phyloP scores from a whole-genome alignment of 2,329 filamentous ascomycete species.

The Bipolaris zeicola region DNA sequence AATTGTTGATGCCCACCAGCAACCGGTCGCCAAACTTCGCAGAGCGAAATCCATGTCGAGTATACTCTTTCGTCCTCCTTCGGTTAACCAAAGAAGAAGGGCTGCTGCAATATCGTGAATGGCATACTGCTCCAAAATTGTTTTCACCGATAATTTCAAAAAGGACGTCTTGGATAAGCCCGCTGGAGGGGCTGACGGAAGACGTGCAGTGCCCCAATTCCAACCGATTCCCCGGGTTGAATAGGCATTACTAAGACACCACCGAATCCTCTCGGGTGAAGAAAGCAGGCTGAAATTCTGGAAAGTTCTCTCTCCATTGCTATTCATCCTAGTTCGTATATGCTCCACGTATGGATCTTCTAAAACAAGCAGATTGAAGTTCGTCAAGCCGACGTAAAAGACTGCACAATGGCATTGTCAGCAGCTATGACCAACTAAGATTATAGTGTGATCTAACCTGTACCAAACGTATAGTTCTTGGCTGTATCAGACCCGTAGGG shows the following conservation, averaged over 20 bases:
- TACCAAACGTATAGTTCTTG: not conserved
- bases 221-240: not conserved
- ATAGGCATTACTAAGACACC: not conserved
- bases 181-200: not conserved
- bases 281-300: not conserved
- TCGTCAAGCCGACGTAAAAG: not conserved
- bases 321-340: not conserved
- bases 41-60: not conserved
- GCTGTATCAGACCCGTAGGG: not conserved
- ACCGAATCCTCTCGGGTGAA: not conserved
- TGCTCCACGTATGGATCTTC: not conserved
- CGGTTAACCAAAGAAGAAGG: not conserved
- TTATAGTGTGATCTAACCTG: not conserved
- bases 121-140: not conserved
- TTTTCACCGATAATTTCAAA: not conserved
- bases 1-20: conserved; percentile 2
- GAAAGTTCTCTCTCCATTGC: not conserved
- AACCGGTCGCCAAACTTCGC: not conserved
- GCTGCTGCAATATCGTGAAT: not conserved
- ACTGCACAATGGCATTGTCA: not conserved
- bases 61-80: not conserved
- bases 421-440: not conserved
- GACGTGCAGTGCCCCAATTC: not conserved
- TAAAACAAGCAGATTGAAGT: not conserved
- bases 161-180: not conserved